Base-by-base conservation (phyloP, 805 yeast genomes). In the Trichomonascus vanleenenianus region DNA sequence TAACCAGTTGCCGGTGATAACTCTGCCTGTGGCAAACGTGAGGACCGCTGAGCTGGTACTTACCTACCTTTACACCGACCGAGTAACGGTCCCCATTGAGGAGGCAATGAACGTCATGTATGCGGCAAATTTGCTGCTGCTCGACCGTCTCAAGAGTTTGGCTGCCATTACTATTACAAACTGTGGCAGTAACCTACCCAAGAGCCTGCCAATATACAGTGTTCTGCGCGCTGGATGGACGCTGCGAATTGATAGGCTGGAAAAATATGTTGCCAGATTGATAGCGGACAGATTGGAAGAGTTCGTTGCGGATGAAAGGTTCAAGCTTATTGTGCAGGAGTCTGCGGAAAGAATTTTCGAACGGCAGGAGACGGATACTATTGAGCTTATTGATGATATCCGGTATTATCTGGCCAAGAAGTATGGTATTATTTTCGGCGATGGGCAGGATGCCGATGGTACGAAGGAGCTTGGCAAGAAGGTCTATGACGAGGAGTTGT, bases 361-460 rank as follows among this genome's bases (percentile, higher is more conserved):
- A 12, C 71, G 93, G 57, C 79, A 85, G 53, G 85, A 79, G 49
- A 81, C 84, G 0, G 95, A 85, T 63, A 81, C 91, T 1, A 81
- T 85, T 56, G 95, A 85, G 55, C 65, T 85, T 53, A 68, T 85
- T 22, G 95, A 84, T 61, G 94, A 84, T 63, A 79, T 85, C 9
- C 67, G 88, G 51, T 85, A 73, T 60, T 81, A 79, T 51, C 60
- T 85, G 39, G 56, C 66, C 10, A 68, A 71, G 54, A 63, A 59
- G 41, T 67, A 62, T 47, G 60, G 51, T 47, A 58, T 47, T 39
- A 43, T 50, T 49, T 31, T 34, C 59, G 22, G 46, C 47, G 50
- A 46, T 18, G 48, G 6, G 5, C 41, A 22, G 16, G 41, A 39
- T 14, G 41, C 41, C 10, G 41, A 39, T 7, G 30, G 41, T 11